Evolutionary conservation across 2,329 filamentous ascomycete genomes (phyloP), one percentile per base, ranked within the genome.

Genomic region (Phyllosticta citriasiana): DNA sequence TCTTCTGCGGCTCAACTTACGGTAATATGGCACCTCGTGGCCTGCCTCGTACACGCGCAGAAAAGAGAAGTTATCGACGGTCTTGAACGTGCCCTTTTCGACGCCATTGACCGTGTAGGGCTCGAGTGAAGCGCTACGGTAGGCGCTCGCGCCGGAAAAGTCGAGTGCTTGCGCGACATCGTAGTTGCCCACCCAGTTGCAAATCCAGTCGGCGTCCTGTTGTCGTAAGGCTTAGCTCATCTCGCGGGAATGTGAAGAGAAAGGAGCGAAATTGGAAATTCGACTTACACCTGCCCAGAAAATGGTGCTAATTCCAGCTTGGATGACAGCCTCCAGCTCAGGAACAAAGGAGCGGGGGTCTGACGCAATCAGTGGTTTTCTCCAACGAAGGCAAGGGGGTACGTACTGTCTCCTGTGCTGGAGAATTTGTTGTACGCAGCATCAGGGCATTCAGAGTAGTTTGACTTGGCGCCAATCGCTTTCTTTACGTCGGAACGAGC

Each of bases 401-500:
- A 53, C 57, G 9, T 30, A 58, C 57, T 56, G 27, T 61, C 59
- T 12, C 59, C 59, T 3, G 59, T 61, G 30, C 25, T 53, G 1
- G 54, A 26, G 40, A 61, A 61, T 30, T 61, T 71, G 0, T 80
- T 79, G 47, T 75, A 68, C 25, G 35, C 59, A 2, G 64, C 51
- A 80, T 80, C 1, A 82, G 73, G 56, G 56, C 60, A 58, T n/a
- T 59, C 57, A 2, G 30, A 12, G 33, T 61, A 61, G 25, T 54
- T 61, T 4, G 55, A 53, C 30, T 53, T 40, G 10, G 59, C 59
- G 8, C 71, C 71, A 4, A 74, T 63, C 0, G 79, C 80, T 7
- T 72, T 70, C 64, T 84, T 81, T 0, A 83, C 80, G 62, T 77
- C 77, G 8, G 76, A 73, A 57, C 80, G 74, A 66, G 79, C 82